Evolutionary conservation across 441 rosid species (phyloP).

Genomic region (Erodium texanum): DNA sequence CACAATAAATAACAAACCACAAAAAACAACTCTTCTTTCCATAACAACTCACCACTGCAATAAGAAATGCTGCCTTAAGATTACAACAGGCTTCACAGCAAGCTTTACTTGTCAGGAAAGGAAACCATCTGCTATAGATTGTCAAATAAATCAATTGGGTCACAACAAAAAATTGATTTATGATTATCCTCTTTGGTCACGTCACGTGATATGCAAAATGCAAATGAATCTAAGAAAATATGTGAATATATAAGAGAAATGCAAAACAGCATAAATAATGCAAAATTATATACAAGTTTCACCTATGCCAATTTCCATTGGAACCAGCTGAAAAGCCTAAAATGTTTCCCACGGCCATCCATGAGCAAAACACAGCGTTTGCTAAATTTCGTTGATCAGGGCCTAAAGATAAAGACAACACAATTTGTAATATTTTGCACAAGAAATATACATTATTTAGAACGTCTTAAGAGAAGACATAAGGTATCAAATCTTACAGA

Average conservation of each 20-base stretch:
- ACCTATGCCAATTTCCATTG: conserved; percentile 90
- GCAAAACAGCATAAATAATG: not conserved
- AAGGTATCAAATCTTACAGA: conserved; percentile 14
- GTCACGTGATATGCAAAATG: not conserved
- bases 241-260: not conserved
- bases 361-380: conserved; percentile 84
- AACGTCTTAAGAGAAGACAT: conserved; percentile 3
- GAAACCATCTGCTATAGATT: conserved; percentile 75
- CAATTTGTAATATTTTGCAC: conserved; percentile 19
- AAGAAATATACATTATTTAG: conserved; percentile 8
- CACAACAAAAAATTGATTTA: conserved; percentile 11
- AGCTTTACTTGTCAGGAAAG: conserved; percentile 78
- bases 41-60: conserved; percentile 66
- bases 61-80: conserved; percentile 92
- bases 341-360: conserved; percentile 97
- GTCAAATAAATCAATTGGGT: conserved; percentile 16
- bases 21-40: not conserved
- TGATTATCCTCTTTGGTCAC: not conserved
- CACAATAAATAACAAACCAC: not conserved
- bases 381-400: conserved; percentile 87
- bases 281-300: conserved; percentile 17
- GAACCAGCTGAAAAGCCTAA: conserved; percentile 97
- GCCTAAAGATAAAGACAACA: conserved; percentile 33
- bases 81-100: conserved; percentile 96
- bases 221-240: not conserved